Percentiles rank a stretch among this genome's conserved stretches.
Evolutionary conservation across 2,329 filamentous ascomycete species (phyloP).

Genomic region (Malbranchea cinnamomea): DNA sequence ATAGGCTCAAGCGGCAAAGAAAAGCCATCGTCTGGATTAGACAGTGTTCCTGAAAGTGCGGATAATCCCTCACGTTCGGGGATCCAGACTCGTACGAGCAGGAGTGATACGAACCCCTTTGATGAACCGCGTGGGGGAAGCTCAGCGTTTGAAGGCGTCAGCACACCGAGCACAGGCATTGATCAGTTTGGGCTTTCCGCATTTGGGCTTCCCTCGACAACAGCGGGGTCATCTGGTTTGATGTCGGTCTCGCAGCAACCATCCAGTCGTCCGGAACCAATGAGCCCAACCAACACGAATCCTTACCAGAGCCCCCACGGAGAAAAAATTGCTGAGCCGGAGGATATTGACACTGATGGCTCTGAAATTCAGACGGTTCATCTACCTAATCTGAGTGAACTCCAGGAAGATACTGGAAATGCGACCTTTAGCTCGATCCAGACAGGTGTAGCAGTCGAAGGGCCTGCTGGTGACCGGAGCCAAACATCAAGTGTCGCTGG

Average conservation of each 20-base stretch:
- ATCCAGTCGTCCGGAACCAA: slow-evolving; percentile 49
- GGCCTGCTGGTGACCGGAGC: slow-evolving; percentile 65
- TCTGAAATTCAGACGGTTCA: slow-evolving; percentile 37
- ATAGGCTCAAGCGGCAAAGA: slow-evolving; percentile 37
- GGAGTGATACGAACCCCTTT: slow-evolving; percentile 36
- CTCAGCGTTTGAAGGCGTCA: slow-evolving; percentile 60
- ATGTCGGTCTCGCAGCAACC: slow-evolving; percentile 43
- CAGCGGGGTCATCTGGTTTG: slow-evolving; percentile 41
- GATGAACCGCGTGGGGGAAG: slow-evolving; percentile 40
- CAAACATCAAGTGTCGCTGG: slow-evolving; percentile 73
- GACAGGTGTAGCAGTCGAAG: slow-evolving; percentile 40
- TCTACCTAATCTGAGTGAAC: slow-evolving; percentile 37
- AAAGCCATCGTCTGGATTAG: slow-evolving; percentile 39
- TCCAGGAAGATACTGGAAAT: slow-evolving; percentile 34
- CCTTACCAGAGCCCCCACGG: slow-evolving; percentile 84
- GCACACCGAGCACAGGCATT: slow-evolving; percentile 30
- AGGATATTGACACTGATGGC: slow-evolving; percentile 43
- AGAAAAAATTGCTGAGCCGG: slow-evolving; percentile 47
- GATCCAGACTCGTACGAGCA: slow-evolving; percentile 31
- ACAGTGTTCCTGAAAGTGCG: slow-evolving; percentile 38
- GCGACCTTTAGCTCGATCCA: slow-evolving; percentile 41
- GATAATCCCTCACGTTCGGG: slow-evolving; percentile 36
- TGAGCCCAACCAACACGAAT: slow-evolving; percentile 90
- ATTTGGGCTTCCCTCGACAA: slow-evolving; percentile 45
- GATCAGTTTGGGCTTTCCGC: slow-evolving; percentile 45